phyloP scores from a whole-genome alignment of 1,284 basidiomycete species.

The Austropuccinia psidii region DNA sequence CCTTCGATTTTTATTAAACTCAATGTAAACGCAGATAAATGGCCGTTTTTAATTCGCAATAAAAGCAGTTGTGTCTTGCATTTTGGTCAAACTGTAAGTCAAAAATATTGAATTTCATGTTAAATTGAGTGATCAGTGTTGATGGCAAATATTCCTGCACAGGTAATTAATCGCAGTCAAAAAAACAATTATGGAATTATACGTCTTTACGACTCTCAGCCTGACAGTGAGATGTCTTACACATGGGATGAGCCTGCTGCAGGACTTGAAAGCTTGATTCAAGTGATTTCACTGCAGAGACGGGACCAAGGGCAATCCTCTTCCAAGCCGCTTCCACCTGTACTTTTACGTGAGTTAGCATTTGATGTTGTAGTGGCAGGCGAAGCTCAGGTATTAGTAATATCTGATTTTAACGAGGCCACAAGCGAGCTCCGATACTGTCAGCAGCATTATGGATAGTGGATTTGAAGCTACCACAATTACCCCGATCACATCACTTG shows the following conservation, averaged over 20 bases:
- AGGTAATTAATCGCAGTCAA: slow-evolving; percentile 10
- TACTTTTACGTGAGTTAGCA: no score
- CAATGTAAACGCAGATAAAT: slow-evolving; percentile 25
- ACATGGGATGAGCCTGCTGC: slow-evolving; percentile 37
- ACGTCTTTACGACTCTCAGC: slow-evolving; percentile 20
- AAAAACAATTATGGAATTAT: slow-evolving; percentile 12
- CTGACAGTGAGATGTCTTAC: slow-evolving; percentile 22
- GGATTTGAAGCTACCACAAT: slow-evolving; percentile 74
- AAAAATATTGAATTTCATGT: no score
- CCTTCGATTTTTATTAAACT: slow-evolving; percentile 38
- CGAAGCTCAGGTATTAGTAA: no score
- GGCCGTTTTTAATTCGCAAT: slow-evolving; percentile 35
- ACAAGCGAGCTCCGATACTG: slow-evolving; percentile 67
- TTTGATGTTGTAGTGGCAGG: no score
- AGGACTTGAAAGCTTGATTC: slow-evolving; percentile 31
- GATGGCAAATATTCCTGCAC: no score
- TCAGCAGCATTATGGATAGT: slow-evolving; percentile 61
- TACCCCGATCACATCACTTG: slow-evolving; percentile 63
- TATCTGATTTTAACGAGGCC: no score
- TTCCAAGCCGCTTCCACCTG: no score
- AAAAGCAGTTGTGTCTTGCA: slow-evolving; percentile 31
- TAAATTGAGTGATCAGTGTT: no score
- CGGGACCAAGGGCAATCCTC: no score
- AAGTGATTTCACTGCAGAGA: slow-evolving; percentile 14
- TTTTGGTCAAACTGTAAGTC: slow-evolving; percentile 35